phyloP scores from a whole-genome alignment of 805 yeast species.

The Brettanomyces nanus region DNA sequence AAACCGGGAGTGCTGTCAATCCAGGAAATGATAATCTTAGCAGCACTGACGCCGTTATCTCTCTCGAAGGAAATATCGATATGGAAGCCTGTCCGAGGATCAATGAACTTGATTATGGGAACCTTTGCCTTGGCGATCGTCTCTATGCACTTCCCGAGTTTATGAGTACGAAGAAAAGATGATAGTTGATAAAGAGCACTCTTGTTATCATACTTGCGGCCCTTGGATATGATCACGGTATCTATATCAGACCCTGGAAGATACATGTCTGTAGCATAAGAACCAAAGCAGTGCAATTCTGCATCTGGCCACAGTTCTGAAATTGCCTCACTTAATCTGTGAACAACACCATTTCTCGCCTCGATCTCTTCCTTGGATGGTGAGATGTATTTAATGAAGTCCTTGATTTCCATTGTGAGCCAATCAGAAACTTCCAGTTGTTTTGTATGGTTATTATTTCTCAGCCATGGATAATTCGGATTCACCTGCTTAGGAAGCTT shows the following conservation, averaged over 20 bases:
- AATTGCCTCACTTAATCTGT: constrained; percentile 45
- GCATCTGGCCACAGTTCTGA: constrained; percentile 67
- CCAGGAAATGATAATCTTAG: constrained; percentile 72
- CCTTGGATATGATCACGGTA: constrained; percentile 69
- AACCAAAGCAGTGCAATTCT: constrained; percentile 82
- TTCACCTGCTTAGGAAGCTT: constrained; percentile 21
- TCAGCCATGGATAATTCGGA: constrained; percentile 62
- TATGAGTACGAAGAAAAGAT: constrained; percentile 51
- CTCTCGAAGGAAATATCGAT: constrained; percentile 89
- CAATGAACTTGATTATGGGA: constrained; percentile 89
- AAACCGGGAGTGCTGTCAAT: constrained; percentile 63
- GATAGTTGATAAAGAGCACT: constrained; percentile 66
- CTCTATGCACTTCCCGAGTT: constrained; percentile 65
- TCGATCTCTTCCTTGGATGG: constrained; percentile 71
- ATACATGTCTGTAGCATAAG: constrained; percentile 87
- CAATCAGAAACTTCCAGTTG: constrained; percentile 78
- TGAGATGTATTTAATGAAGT: constrained; percentile 76
- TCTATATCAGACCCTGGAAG: constrained; percentile 95
- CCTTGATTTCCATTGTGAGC: constrained; percentile 78
- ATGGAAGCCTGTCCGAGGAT: constrained; percentile 58
- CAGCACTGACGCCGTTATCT: constrained; percentile 75
- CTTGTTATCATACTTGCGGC: constrained; percentile 52
- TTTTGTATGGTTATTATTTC: constrained; percentile 66
- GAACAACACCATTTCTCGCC: constrained; percentile 58
- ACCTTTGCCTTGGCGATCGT: constrained; percentile 88